Base-by-base conservation (phyloP, 768 basidiomycete genomes). In the Russula foetens region DNA sequence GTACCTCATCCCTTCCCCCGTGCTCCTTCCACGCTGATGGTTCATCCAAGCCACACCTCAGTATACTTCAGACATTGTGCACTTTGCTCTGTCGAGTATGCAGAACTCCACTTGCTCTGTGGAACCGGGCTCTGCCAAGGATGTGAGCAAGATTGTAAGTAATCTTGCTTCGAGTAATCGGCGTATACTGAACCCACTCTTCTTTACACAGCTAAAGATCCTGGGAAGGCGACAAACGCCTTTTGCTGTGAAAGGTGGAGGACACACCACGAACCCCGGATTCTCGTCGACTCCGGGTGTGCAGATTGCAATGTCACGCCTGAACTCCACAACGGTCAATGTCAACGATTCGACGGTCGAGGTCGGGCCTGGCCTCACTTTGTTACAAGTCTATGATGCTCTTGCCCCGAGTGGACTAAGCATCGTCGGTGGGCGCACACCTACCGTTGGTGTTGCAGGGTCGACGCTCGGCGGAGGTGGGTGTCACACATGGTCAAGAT, bases 271-370 rank as follows among this genome's bases (percentile, higher is more conserved):
- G 0, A 68, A 66, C 31, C 63, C 56, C 2, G 68, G 68, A 23
- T 69, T 69, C 65, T 68, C 62, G 19, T 69, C 70, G 8, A 71
- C 70, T 5, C 31, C 19, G 3, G 70, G 70, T 4, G 63, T 70
- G 14, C 58, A 69, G n/a, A 69, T 71, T 12, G 29, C 68, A 12
- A 64, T 70, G 68, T 33, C 57, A 29, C 65, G 63, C 7, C 69
- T 69, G 47, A 52, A 56, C n/a, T 17, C 43, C 1, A 47, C 61
- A 8, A 44, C 38, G 1, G 53, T 63, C 45, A 33, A 65, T 38
- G 14, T 9, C 7, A 11, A 7, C 6, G 33, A 14, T 28, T 19
- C 7, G 3, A 53, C 39, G 19, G 52, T 43, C 15, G 52, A 53
- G 0, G 26, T 53, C 15, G 52, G 52, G 5, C 2, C 52, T 11